A percentile compares a stretch with the other conserved stretches of the same genome.
Conservation (phyloP, 257 asterid species). For the Rhazya stricta region DNA sequence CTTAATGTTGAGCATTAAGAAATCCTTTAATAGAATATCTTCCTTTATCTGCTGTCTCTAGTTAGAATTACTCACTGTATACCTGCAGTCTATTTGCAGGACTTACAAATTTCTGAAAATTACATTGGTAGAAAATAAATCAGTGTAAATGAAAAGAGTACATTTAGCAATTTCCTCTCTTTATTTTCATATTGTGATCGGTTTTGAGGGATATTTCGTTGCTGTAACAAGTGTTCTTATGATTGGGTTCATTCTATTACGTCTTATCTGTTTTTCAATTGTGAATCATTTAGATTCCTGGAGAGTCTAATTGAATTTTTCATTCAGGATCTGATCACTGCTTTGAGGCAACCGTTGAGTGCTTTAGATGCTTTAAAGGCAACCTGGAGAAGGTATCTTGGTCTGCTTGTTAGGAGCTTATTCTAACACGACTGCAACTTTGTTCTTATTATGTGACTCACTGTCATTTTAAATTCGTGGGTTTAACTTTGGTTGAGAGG, state of each 20-base stretch:
- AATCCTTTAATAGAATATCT: conserved; percentile 25
- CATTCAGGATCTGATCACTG: conserved; percentile 84
- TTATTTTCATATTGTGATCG: conserved; percentile 9
- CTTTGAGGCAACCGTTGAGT: conserved; percentile 89
- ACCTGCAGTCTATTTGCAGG: conserved; percentile 34
- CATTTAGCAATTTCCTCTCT: not conserved
- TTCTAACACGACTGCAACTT: conserved; percentile 38
- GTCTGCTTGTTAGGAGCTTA: conserved; percentile 76
- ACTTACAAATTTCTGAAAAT: conserved; percentile 27
- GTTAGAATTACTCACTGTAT: conserved; percentile 20
- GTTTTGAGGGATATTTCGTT: conserved; percentile 8
- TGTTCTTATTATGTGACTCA: not conserved
- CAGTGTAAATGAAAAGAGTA: conserved; percentile 16
- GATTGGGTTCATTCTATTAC: conserved; percentile 17
- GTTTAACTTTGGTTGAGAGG: not conserved
- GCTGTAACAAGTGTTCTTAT: not conserved
- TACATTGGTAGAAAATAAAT: conserved; percentile 25
- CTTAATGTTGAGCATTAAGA: conserved; percentile 54
- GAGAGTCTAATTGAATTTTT: conserved; percentile 79
- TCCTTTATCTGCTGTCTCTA: conserved; percentile 19
- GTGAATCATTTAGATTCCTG: conserved; percentile 41
- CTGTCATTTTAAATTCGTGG: not conserved
- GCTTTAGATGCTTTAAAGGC: conserved; percentile 88
- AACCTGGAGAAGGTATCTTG: conserved; percentile 97
- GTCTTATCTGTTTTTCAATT: conserved; percentile 18